A percentile compares a stretch with the other conserved stretches of the same genome.
phyloP scores from a whole-genome alignment of 305 asterid genomes.

The Vinca major region DNA sequence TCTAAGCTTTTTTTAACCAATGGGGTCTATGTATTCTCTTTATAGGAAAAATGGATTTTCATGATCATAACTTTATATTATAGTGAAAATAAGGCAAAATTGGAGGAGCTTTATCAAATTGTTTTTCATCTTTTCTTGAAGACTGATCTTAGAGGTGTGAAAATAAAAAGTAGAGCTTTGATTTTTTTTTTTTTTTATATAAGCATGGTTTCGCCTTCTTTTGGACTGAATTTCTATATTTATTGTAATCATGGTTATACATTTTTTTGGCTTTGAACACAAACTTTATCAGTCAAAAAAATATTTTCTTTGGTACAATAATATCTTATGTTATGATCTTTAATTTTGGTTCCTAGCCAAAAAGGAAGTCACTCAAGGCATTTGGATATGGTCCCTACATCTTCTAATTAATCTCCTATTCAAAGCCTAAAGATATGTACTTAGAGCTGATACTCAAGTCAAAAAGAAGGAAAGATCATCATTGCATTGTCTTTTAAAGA shows the following conservation, averaged over 20 bases:
- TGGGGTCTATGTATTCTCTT: background rate
- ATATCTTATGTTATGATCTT: slow-evolving; percentile 9
- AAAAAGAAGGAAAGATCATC: slow-evolving; percentile 28
- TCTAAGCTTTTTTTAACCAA: too few relatives aligned
- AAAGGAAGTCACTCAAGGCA: slow-evolving; percentile 12
- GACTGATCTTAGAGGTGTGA: background rate
- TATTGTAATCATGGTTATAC: background rate
- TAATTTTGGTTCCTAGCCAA: background rate
- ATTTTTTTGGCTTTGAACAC: slow-evolving; percentile 4
- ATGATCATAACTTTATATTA: background rate
- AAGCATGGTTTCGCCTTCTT: slow-evolving; percentile 13
- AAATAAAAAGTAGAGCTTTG: slow-evolving; percentile 11
- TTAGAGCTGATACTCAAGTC: slow-evolving; percentile 26
- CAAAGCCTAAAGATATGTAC: slow-evolving; percentile 31
- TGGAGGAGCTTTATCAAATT: slow-evolving; percentile 2
- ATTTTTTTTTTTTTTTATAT: background rate
- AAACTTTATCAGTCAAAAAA: slow-evolving; percentile 28
- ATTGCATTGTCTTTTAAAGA: slow-evolving; percentile 23
- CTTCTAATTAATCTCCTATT: slow-evolving; percentile 35
- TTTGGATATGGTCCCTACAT: slow-evolving; percentile 40
- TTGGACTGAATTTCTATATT: background rate
- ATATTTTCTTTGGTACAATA: slow-evolving; percentile 6
- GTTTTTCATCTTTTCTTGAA: background rate
- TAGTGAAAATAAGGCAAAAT: background rate
- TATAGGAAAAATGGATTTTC: background rate